Percentiles rank a stretch among this genome's conserved stretches.
Evolutionary conservation across 495 filamentous ascomycete genomes (phyloP).

Genomic region (Hypoxylon fuscum): DNA sequence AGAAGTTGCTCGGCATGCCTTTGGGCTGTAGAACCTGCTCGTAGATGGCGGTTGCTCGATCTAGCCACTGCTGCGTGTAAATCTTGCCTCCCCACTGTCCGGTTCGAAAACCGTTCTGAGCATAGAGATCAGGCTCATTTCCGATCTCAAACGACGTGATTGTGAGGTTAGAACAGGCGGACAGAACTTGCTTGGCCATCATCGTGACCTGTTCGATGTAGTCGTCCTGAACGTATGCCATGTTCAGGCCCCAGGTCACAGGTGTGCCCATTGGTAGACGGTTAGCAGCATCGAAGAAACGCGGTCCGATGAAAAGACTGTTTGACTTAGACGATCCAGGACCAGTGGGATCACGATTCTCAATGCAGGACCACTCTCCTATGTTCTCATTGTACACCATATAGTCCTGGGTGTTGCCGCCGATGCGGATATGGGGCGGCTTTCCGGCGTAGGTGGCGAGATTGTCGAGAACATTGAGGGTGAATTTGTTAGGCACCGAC

Average conservation of each 20-base stretch:
- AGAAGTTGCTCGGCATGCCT: conserved; percentile 46
- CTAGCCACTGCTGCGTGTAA: conserved; percentile 47
- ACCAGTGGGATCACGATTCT: conserved; percentile 34
- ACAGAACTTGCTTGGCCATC: conserved; percentile 41
- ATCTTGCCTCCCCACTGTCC: conserved; percentile 43
- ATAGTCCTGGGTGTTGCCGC: conserved; percentile 53
- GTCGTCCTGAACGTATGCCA: conserved; percentile 46
- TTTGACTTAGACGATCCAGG: conserved; percentile 38
- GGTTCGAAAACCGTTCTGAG: conserved; percentile 43
- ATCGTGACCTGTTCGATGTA: conserved; percentile 42
- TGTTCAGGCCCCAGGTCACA: conserved; percentile 49
- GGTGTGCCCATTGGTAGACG: conserved; percentile 47
- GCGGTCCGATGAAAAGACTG: conserved; percentile 45
- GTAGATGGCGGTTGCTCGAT: conserved; percentile 44
- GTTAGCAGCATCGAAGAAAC: conserved; percentile 48
- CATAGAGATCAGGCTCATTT: conserved; percentile 53
- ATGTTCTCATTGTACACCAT: conserved; percentile 43
- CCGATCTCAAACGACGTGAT: conserved; percentile 53
- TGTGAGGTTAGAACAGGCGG: conserved; percentile 43
- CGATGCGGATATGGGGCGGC: conserved; percentile 47
- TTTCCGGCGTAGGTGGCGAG: conserved; percentile 49
- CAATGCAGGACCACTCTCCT: conserved; percentile 31
- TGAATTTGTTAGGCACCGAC: conserved; percentile 41
- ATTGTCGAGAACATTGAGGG: conserved; percentile 47
- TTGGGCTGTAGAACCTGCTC: conserved; percentile 44